Evolutionary conservation across 495 filamentous ascomycete genomes (phyloP), one percentile per base, ranked within the genome.

Genomic region (Xylaria cubensis): DNA sequence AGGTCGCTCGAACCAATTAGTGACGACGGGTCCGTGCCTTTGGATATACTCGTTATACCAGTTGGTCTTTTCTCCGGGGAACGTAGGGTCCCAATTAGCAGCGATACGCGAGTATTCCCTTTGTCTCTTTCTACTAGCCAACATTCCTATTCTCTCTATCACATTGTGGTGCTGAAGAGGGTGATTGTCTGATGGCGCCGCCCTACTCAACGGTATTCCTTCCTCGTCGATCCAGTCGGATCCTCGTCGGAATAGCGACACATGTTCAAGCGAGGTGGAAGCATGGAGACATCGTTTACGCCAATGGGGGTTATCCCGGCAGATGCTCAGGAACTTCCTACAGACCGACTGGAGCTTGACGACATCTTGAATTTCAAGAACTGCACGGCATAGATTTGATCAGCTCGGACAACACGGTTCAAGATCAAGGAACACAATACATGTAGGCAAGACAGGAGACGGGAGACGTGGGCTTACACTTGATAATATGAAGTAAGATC

Each of bases 41-140:
- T 94, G 93, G 73, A 95, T 92, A 79, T 93, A 97, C 80, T 97
- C 94, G 64, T 91, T 88, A 74, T 97, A 97, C 90, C 93, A 97
- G 64, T 92, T 88, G 17, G 92, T 84, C 48, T 83, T 82, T 78
- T 93, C 91, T 15, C 83, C 81, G 17, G 91, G 89, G 70, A 91
- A 92, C 5, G 88, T 88, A 2, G 93, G 92, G 73, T 97, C 94
- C 94, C 94, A 97, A 73, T 92, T 92, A 6, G 89, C 90, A 64
- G 92, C 87, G 64, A 87, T 83, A 10, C 85, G 85, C 24, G 80
- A 72, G 82, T 88, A 81, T 85, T 87, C 76, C 76, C 80, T 75
- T 51, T 82, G 74, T 46, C 75, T 74, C 59, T 76, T 73, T 68
- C 84, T 75, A 39, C 58, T 61, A 51, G 70, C 70, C n/a, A 72